Conservation (phyloP, 164 flowering plant species). For the Vitis cinerea region DNA sequence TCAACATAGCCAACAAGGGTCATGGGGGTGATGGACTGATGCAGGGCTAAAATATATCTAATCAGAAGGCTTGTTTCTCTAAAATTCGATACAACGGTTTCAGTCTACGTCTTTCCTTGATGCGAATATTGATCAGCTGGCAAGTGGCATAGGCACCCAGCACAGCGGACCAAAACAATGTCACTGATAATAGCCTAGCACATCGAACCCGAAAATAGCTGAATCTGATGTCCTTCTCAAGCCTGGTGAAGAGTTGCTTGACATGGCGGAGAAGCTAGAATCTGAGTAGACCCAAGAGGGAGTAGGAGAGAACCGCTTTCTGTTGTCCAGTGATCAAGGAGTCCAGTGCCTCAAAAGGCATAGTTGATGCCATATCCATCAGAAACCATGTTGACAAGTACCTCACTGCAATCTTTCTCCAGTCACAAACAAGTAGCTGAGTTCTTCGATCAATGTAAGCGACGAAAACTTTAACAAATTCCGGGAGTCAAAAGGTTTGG, state of each 20-base stretch:
- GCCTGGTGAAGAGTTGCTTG: conserved; percentile 40
- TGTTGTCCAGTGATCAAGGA: no score
- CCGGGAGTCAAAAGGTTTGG: no score
- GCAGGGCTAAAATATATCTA: conserved; percentile 71
- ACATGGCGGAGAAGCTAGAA: no score
- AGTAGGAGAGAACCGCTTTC: no score
- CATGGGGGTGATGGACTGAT: conserved; percentile 93
- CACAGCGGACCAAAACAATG: conserved; percentile 77
- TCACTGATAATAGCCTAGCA: conserved; percentile 68
- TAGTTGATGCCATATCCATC: no score
- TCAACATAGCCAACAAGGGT: conserved; percentile 96
- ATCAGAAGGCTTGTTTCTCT: conserved; percentile 60
- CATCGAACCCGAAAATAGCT: conserved; percentile 87
- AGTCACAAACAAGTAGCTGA: no score
- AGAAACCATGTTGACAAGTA: no score
- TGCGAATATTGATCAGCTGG: conserved; percentile 80
- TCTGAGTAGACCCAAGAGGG: no score
- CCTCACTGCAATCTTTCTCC: no score
- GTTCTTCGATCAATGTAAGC: no score
- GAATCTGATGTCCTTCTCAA: conserved; percentile 91
- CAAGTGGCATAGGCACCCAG: conserved; percentile 84
- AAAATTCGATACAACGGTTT: conserved; percentile 63
- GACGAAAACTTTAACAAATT: no score
- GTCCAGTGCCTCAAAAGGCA: no score
- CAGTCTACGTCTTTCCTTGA: conserved; percentile 80